Percentiles rank a stretch among this genome's conserved stretches.
phyloP scores from a whole-genome alignment of 169 alveolate genomes.

The Cryptosporidium sp. region DNA sequence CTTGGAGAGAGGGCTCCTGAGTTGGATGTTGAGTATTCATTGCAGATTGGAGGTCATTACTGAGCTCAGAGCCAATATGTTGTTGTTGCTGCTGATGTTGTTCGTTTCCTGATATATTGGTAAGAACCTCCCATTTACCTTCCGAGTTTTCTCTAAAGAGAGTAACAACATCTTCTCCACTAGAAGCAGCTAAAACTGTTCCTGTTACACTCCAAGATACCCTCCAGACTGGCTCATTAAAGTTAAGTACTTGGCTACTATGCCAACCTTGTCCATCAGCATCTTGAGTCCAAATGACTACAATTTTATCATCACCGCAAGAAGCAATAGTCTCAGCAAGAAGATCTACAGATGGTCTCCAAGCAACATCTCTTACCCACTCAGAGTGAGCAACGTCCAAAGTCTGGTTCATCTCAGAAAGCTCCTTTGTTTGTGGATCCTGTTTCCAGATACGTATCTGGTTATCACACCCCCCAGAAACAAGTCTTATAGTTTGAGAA shows the following conservation, averaged over 20 bases:
- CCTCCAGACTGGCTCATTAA: constrained; percentile 82
- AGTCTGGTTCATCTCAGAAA: constrained; percentile 77
- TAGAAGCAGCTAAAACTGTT: constrained; percentile 79
- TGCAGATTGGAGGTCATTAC: background rate
- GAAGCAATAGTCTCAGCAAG: constrained; percentile 83
- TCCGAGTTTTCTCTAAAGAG: constrained; percentile 79
- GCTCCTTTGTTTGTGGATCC: constrained; percentile 81
- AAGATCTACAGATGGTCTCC: constrained; percentile 86
- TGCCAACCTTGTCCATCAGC: constrained; percentile 79
- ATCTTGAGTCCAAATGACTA: constrained; percentile 81
- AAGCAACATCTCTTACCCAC: constrained; percentile 91
- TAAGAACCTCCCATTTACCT: constrained; percentile 80
- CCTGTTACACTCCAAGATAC: constrained; percentile 83
- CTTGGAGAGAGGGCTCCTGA: background rate
- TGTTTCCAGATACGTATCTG: constrained; percentile 86
- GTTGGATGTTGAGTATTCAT: background rate
- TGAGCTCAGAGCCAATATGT: background rate
- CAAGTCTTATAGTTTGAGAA: constrained; percentile 82
- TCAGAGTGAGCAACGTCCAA: constrained; percentile 82
- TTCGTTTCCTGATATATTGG: constrained; percentile 72
- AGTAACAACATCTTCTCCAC: constrained; percentile 78
- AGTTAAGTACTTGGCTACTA: constrained; percentile 74
- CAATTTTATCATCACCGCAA: constrained; percentile 84
- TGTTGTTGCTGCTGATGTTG: constrained; percentile 19
- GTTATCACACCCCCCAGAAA: constrained; percentile 89